These are phyloP conservation scores for Chlorella sp. DNA, from an alignment of 139 green algal genomes.

Conservation along the genomic window DNA sequence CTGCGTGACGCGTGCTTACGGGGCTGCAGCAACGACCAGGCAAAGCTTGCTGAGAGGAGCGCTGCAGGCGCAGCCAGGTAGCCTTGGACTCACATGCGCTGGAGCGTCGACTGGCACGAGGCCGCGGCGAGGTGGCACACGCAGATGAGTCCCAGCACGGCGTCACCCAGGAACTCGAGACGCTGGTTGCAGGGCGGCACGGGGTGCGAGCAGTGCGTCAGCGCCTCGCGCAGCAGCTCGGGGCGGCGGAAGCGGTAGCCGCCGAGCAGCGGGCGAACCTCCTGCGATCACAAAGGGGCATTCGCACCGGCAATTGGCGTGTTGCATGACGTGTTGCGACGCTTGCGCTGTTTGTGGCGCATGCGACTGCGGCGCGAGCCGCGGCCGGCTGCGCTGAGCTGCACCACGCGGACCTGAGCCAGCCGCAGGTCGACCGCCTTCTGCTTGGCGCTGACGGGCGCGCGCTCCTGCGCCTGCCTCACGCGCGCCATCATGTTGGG, in stretches of 20 bases:
- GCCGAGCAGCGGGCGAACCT: slow-evolving; percentile 12
- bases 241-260: slow-evolving; percentile 6
- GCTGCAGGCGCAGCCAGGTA: background rate
- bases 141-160: slow-evolving; percentile 10
- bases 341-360: too few relatives aligned
- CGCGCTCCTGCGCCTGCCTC: too few relatives aligned
- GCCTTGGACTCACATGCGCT: background rate
- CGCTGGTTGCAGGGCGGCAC: slow-evolving; percentile 16
- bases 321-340: too few relatives aligned
- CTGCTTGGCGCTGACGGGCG: background rate
- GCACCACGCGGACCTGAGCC: too few relatives aligned
- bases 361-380: too few relatives aligned
- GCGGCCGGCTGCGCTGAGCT: too few relatives aligned
- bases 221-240: slow-evolving; percentile 8
- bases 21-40: background rate
- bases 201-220: slow-evolving; percentile 16
- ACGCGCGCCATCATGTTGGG: background rate
- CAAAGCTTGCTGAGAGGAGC: background rate
- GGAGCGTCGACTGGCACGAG: background rate
- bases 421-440: background rate
- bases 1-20: background rate
- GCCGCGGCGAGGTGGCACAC: slow-evolving; percentile 5
- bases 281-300: too few relatives aligned
- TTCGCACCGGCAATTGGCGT: too few relatives aligned
- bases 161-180: slow-evolving; percentile 21